phyloP scores from a whole-genome alignment of 768 basidiomycete genomes.

The Plicaturopsis crispa region DNA sequence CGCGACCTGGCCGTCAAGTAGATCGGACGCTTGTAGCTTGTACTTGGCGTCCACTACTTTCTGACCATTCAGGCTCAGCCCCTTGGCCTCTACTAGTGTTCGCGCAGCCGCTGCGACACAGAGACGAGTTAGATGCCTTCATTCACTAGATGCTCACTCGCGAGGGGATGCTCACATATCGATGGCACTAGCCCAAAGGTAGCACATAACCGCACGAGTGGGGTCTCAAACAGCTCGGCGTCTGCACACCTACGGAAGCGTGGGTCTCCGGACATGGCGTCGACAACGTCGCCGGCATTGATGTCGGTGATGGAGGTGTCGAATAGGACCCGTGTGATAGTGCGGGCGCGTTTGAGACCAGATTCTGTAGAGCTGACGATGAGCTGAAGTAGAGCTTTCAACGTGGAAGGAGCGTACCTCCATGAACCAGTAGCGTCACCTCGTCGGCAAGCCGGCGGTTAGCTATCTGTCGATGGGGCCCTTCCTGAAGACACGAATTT shows the following conservation, averaged over 20 bases:
- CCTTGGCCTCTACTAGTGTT: constrained; percentile 53
- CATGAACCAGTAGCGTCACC: constrained; percentile 54
- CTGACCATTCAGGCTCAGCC: constrained; percentile 65
- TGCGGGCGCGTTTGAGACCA: constrained; percentile 32
- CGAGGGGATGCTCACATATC: constrained; percentile 40
- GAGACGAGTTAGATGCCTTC: constrained; percentile 4
- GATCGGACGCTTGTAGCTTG: constrained; percentile 31
- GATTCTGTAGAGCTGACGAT: constrained; percentile 21
- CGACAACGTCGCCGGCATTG: constrained; percentile 45
- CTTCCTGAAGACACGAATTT: too few species aligned
- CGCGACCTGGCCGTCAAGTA: constrained; percentile 55
- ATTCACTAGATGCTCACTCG: constrained; percentile 5
- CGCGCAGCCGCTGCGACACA: constrained; percentile 52
- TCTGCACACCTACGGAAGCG: constrained; percentile 47
- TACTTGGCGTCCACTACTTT: constrained; percentile 43
- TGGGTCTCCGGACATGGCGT: constrained; percentile 58
- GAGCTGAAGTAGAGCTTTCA: neutral
- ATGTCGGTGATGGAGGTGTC: constrained; percentile 31
- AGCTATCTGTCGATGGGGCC: constrained; percentile 34
- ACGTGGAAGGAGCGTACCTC: constrained; percentile 27
- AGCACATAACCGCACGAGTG: constrained; percentile 56
- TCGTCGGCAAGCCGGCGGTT: constrained; percentile 49
- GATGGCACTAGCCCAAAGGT: constrained; percentile 53
- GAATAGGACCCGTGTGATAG: constrained; percentile 39
- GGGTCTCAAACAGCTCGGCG: constrained; percentile 42